Conservation (phyloP, 768 basidiomycete species). For the Pleurotus tuber-regium region DNA sequence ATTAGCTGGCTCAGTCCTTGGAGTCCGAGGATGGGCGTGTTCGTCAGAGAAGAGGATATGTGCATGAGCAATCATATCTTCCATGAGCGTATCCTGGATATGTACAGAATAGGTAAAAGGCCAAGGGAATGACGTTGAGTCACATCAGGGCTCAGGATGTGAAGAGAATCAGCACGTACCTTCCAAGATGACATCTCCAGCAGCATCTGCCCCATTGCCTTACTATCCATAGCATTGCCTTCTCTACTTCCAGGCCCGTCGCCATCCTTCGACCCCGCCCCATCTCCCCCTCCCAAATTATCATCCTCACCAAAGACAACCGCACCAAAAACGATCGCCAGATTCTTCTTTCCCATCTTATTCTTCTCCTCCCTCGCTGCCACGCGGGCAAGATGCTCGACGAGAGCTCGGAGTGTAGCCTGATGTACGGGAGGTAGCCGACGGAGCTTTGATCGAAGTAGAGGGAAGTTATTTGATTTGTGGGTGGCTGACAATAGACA, state of each 20-base stretch:
- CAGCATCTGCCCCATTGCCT: conserved; percentile 28
- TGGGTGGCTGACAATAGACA: conserved; percentile 56
- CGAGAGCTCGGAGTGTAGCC: conserved; percentile 72
- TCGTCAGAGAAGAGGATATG: conserved; percentile 66
- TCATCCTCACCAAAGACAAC: conserved; percentile 94
- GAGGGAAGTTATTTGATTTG: conserved; percentile 61
- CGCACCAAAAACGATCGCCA: conserved; percentile 86
- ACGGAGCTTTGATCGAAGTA: conserved; percentile 86
- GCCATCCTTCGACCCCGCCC: neutral
- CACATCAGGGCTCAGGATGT: neutral
- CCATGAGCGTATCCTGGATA: conserved; percentile 62
- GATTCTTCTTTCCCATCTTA: conserved; percentile 93
- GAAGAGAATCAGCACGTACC: conserved; percentile 49
- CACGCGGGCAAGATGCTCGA: conserved; percentile 82
- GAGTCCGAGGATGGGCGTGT: conserved; percentile 13
- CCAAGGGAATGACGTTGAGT: neutral
- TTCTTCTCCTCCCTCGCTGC: conserved; percentile 66
- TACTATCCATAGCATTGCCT: neutral
- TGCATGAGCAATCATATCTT: conserved; percentile 77
- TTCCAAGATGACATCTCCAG: conserved; percentile 73
- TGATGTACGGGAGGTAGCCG: conserved; percentile 82
- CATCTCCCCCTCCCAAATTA: conserved; percentile 14
- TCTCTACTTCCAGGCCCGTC: neutral
- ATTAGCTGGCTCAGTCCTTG: neutral
- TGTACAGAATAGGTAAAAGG: too few relatives aligned